Conservation (phyloP, 2,329 filamentous ascomycete species). For the Periconia digitata region DNA sequence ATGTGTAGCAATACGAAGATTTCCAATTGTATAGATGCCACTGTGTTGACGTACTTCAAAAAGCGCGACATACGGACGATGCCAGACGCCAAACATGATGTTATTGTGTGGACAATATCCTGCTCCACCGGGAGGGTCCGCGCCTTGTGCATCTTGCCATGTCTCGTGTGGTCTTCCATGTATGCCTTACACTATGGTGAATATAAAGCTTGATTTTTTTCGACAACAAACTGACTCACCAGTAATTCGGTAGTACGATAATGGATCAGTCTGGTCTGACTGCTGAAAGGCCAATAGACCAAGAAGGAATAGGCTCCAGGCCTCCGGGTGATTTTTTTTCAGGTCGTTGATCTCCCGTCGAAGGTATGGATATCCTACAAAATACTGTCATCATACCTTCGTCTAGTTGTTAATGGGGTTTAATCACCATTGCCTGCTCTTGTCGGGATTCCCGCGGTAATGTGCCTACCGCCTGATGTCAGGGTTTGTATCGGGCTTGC, state of each 20-base stretch:
- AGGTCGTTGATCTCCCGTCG: conserved; percentile 71
- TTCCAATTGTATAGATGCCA: neutral
- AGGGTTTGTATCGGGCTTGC: too few relatives aligned
- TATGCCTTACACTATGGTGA: conserved; percentile 25
- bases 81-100: conserved; percentile 80
- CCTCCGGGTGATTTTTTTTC: conserved; percentile 57
- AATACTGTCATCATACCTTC: too few relatives aligned
- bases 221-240: conserved; percentile 50
- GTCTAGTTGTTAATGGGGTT: conserved; percentile 18
- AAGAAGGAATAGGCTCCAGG: conserved; percentile 76
- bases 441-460: conserved; percentile 22
- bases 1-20: neutral
- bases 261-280: conserved; percentile 61
- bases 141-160: conserved; percentile 32
- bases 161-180: conserved; percentile 40
- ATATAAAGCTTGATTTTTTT: neutral
- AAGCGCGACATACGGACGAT: conserved; percentile 74
- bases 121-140: conserved; percentile 30
- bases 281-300: conserved; percentile 71
- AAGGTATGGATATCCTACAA: conserved; percentile 32
- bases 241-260: conserved; percentile 77
- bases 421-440: conserved; percentile 11
- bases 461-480: conserved; percentile 5
- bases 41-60: conserved; percentile 52
- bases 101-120: conserved; percentile 81